These are phyloP conservation scores for Rhodotorula paludigena DNA, from an alignment of 768 basidiomycete species.

Conservation along the genomic window DNA sequence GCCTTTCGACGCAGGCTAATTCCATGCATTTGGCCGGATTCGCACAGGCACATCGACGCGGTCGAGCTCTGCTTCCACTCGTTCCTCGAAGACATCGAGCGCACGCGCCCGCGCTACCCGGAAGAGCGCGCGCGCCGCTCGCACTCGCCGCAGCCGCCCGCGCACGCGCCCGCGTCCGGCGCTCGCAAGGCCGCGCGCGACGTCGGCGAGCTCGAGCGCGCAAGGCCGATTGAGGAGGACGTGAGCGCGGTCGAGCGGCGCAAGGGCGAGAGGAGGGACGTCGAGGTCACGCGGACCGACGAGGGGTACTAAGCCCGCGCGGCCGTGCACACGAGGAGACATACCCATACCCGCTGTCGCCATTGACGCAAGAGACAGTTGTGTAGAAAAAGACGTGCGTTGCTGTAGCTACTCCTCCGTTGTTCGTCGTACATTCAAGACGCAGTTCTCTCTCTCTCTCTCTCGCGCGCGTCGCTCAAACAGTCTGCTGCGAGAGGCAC, in stretches of 20 bases:
- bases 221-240: neutral
- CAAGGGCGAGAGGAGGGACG: slow-evolving; percentile 17
- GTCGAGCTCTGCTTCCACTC: slow-evolving; percentile 49
- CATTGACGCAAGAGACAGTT: too few relatives aligned
- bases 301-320: slow-evolving; percentile 21
- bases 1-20: neutral
- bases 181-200: neutral
- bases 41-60: slow-evolving; percentile 51
- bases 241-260: neutral
- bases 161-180: neutral
- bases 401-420: too few relatives aligned
- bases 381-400: too few relatives aligned
- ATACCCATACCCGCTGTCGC: too few relatives aligned
- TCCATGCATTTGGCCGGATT: neutral
- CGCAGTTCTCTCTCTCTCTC: too few relatives aligned
- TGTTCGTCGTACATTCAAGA: too few relatives aligned
- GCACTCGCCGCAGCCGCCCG: neutral
- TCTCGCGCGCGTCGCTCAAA: too few relatives aligned
- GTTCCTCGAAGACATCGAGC: slow-evolving; percentile 49
- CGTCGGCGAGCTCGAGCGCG: neutral
- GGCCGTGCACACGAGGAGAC: too few relatives aligned
- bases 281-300: slow-evolving; percentile 7
- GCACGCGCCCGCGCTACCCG: slow-evolving; percentile 48
- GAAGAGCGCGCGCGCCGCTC: slow-evolving; percentile 42
- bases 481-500: too few relatives aligned